These are phyloP conservation scores for Debaryomycetaceae sp. DNA, from an alignment of 1,139 yeast species.

Conservation along the genomic window DNA sequence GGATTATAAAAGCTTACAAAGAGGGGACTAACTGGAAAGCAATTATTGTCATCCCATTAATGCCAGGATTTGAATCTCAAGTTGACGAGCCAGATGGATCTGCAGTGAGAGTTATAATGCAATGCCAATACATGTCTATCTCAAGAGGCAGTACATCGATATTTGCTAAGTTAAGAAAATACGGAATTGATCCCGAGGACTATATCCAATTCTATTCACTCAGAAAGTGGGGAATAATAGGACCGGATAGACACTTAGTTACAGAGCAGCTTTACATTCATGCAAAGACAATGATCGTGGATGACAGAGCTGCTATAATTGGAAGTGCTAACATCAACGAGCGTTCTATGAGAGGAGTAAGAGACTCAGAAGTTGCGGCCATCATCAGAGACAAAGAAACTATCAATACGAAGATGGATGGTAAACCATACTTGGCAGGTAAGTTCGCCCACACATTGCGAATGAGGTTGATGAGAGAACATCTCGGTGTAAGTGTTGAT, in stretches of 20 bases:
- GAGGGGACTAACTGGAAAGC: slow-evolving; percentile 86
- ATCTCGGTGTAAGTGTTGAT: slow-evolving; percentile 91
- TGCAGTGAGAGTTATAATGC: slow-evolving; percentile 91
- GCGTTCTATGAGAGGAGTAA: slow-evolving; percentile 86
- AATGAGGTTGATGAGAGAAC: slow-evolving; percentile 93
- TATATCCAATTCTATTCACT: slow-evolving; percentile 90
- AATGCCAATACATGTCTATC: slow-evolving; percentile 91
- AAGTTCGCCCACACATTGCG: slow-evolving; percentile 88
- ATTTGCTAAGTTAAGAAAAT: slow-evolving; percentile 71
- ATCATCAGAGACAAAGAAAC: slow-evolving; percentile 80
- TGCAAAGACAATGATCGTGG: slow-evolving; percentile 90
- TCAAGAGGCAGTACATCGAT: slow-evolving; percentile 91
- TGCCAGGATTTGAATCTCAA: slow-evolving; percentile 97
- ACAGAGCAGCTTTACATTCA: slow-evolving; percentile 94
- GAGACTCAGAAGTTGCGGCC: slow-evolving; percentile 95
- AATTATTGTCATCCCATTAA: slow-evolving; percentile 82
- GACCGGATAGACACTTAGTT: slow-evolving; percentile 67
- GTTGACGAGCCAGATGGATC: slow-evolving; percentile 95
- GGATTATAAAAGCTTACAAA: slow-evolving; percentile 83
- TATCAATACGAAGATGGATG: slow-evolving; percentile 75
- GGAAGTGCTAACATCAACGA: slow-evolving; percentile 97
- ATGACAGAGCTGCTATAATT: slow-evolving; percentile 87
- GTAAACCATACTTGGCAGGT: slow-evolving; percentile 75
- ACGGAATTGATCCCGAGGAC: slow-evolving; percentile 85
- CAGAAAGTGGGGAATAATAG: slow-evolving; percentile 94